phyloP scores from a whole-genome alignment of 495 filamentous ascomycete species.

The Neurospora sublineolata region DNA sequence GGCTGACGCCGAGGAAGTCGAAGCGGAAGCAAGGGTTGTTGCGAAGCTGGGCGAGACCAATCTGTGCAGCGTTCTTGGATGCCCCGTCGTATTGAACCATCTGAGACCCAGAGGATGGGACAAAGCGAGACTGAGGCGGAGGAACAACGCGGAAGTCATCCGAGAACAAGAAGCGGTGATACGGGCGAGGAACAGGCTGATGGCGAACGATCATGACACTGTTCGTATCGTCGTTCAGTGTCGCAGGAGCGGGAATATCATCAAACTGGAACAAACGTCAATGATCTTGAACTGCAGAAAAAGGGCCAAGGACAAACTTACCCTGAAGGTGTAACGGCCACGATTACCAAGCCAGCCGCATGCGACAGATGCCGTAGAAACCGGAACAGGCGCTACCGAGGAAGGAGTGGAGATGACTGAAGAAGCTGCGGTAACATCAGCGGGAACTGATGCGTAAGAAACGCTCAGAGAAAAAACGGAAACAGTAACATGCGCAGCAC shows the following conservation, averaged over 20 bases:
- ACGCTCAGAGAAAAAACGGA: not conserved
- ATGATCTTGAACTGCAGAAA: not conserved
- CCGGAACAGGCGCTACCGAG: not conserved
- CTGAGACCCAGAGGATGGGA: not conserved
- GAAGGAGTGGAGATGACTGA: not conserved
- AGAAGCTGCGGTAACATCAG: not conserved
- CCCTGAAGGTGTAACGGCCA: not conserved
- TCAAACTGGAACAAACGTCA: not conserved
- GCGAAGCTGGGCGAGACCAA: not conserved
- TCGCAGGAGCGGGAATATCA: not conserved
- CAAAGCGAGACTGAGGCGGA: not conserved
- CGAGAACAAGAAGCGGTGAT: not conserved
- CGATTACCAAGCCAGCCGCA: not conserved
- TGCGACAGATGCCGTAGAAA: not conserved
- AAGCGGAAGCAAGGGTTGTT: not conserved
- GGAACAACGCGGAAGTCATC: not conserved
- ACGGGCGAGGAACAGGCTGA: not conserved
- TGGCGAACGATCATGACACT: not conserved
- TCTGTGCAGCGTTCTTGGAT: not conserved
- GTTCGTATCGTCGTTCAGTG: not conserved
- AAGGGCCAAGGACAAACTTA: not conserved
- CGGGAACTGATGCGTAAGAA: not conserved
- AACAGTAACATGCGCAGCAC: not conserved
- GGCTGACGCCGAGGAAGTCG: not conserved
- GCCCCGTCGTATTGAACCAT: not conserved